Percentiles rank a stretch among this genome's conserved stretches.
Evolutionary conservation across 2,329 filamentous ascomycete species (phyloP).

Genomic region (Gyromitra esculenta): DNA sequence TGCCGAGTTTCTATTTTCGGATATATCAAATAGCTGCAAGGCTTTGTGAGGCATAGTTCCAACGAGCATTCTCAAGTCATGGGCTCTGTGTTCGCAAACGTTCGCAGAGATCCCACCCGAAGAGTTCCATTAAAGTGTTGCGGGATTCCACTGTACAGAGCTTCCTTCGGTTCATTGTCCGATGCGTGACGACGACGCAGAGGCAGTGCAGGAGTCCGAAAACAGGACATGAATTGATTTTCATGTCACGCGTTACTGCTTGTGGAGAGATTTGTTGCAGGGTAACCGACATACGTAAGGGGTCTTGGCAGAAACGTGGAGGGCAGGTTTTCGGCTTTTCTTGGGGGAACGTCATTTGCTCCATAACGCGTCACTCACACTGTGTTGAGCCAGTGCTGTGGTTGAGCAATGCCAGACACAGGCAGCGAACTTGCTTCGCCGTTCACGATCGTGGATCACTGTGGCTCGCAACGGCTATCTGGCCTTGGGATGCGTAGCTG

Average conservation of each 20-base stretch:
- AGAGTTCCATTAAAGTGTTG: background rate
- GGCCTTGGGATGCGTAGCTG: background rate
- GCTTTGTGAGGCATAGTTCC: background rate
- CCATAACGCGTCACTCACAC: slow-evolving; percentile 34
- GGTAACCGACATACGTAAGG: slow-evolving; percentile 14
- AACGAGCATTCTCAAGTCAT: background rate
- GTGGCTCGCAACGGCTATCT: background rate
- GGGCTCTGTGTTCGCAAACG: background rate
- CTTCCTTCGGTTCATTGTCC: slow-evolving; percentile 19
- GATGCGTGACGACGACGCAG: slow-evolving; percentile 30
- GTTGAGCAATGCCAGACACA: background rate
- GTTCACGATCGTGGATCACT: background rate
- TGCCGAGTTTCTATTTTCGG: slow-evolving; percentile 9
- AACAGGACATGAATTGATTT: background rate
- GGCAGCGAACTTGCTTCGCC: slow-evolving; percentile 7
- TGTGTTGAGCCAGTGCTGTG: background rate
- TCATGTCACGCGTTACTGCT: background rate
- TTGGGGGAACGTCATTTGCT: slow-evolving; percentile 27
- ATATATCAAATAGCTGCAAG: slow-evolving; percentile 4
- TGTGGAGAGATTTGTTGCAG: background rate
- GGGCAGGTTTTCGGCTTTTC: background rate
- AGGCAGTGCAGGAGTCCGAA: background rate
- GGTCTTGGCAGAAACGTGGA: slow-evolving; percentile 10
- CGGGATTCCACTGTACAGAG: background rate
- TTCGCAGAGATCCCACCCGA: background rate